Base-by-base conservation (phyloP, 2,329 filamentous ascomycete species). In the Pseudogymnoascus sp. region DNA sequence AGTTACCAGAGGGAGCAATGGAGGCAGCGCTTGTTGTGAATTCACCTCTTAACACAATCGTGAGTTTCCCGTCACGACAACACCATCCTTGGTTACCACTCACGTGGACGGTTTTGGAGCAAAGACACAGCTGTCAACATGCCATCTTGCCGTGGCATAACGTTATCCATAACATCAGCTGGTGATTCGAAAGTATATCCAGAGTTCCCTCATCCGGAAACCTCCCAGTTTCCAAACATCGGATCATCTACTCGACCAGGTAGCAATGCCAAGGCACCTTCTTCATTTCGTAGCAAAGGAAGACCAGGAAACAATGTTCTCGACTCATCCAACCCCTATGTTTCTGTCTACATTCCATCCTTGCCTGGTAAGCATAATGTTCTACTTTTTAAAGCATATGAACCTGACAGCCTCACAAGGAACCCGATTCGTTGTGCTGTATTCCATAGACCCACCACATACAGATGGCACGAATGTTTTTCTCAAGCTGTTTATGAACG, bases 321-420 rank as follows among this genome's bases (percentile, higher is more conserved):
- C 25, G n/a, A 55, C n/a, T 33, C 45, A 19, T 55, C 49, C 8
- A 55, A 67, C 28, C 76, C 82, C 1, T 75, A 70, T 3, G 73
- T 80, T 22, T 82, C 83, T 1, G 82, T 85, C 35, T 85, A 85
- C 66, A 77, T 85, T 11, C 81, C 83, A 2, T 84, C 82, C 0
- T 68, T 77, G 3, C 77, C 82, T 70, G 82, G 82, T 83, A 55
- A 33, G 49, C 16, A 33, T 19, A 19, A 33, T 6, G 25, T 33
- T 33, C 25, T 55, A 19, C 14, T 6, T 12, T 55, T 30, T 22
- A 19, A 6, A 33, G 25, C 28, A 19, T 19, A 19, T 33, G 12
- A 4, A 22, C 22, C 58, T 60, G 12, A 60, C 58, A 60, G 4
- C 19, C 33, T 25, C 58, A 9, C 33, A 58, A 84, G 82, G 79